phyloP scores from a whole-genome alignment of 2,329 filamentous ascomycete genomes.

The Cordyceps cateniannulata region DNA sequence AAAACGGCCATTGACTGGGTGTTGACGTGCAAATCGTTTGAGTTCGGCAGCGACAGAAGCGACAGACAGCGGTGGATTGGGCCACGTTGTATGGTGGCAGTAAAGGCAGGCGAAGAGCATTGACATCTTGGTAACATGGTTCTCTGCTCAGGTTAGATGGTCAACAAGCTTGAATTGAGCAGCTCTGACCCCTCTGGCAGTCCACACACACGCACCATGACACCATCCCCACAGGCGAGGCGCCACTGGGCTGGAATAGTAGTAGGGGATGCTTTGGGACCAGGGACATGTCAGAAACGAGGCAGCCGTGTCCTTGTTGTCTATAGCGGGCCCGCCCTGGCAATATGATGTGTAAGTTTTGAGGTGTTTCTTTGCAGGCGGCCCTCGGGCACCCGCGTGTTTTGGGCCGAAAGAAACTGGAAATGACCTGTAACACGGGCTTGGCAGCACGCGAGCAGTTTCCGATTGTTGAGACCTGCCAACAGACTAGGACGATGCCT shows the following conservation, averaged over 20 bases:
- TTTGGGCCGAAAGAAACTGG: background rate
- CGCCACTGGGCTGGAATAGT: background rate
- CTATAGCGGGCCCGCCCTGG: background rate
- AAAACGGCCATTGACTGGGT: background rate
- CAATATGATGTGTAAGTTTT: slow-evolving; percentile 11
- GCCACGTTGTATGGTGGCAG: too few relatives aligned
- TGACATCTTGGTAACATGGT: background rate
- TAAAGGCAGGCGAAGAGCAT: too few relatives aligned
- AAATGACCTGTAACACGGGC: background rate
- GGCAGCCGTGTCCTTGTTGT: background rate
- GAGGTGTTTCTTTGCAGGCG: background rate
- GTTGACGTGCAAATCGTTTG: background rate
- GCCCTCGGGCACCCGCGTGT: background rate
- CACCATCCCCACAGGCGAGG: slow-evolving; percentile 4
- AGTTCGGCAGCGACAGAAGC: background rate
- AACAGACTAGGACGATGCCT: background rate
- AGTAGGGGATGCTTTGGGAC: background rate
- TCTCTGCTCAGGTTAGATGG: too few relatives aligned
- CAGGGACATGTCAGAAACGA: slow-evolving; percentile 7
- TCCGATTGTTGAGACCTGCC: background rate
- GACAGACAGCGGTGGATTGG: too few relatives aligned
- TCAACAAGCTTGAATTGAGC: background rate
- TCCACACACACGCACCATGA: background rate
- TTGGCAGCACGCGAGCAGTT: slow-evolving; percentile 8
- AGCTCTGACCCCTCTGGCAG: background rate